Evolutionary conservation across 148 eudicot genomes (phyloP).

Genomic region (Polygonum maritimum): DNA sequence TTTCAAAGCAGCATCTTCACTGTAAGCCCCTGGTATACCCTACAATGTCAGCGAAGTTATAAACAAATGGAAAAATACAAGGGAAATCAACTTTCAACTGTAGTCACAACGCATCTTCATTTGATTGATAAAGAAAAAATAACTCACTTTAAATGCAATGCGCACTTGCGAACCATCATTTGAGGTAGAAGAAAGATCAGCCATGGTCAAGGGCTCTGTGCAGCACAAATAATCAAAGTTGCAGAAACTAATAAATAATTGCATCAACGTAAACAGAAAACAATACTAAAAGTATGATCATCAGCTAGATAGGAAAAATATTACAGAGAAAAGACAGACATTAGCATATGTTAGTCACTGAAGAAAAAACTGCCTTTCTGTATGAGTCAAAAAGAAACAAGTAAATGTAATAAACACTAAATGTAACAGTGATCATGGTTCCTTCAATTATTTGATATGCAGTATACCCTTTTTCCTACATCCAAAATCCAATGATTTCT

Average conservation of each 20-base stretch:
- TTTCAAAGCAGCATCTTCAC: conserved; percentile 40
- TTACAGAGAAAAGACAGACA: not conserved
- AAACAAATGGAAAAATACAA: not conserved
- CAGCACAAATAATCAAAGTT: conserved; percentile 5
- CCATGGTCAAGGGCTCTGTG: conserved; percentile 25
- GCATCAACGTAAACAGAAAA: not conserved
- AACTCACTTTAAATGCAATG: conserved; percentile 22
- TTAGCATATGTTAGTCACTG: not conserved
- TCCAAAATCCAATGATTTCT: not conserved
- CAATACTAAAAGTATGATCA: not conserved
- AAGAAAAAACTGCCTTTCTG: not conserved
- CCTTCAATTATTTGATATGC: not conserved
- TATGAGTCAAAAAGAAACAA: not conserved
- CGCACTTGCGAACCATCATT: conserved; percentile 21
- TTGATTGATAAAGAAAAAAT: not conserved
- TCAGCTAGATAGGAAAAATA: not conserved
- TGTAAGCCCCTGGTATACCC: conserved; percentile 36
- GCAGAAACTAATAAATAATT: not conserved
- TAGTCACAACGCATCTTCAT: not conserved
- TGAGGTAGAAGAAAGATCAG: conserved; percentile 17
- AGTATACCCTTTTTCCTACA: not conserved
- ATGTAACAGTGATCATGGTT: not conserved
- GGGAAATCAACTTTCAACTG: not conserved
- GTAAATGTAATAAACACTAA: not conserved
- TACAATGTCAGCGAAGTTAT: not conserved